Evolutionary conservation across 2,329 filamentous ascomycete species (phyloP).

Genomic region (Aspergillus uvarum): DNA sequence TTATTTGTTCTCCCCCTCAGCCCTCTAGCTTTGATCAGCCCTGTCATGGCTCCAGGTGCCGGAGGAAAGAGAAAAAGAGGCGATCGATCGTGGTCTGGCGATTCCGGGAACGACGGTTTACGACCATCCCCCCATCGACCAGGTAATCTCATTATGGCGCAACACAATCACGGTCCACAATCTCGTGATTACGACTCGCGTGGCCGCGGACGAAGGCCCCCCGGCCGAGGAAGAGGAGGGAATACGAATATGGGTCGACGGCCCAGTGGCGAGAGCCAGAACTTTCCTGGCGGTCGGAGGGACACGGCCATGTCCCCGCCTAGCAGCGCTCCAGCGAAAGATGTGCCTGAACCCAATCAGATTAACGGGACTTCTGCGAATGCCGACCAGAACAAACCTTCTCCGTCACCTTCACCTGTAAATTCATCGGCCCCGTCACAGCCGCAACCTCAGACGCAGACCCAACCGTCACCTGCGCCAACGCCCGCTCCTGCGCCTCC

Average conservation of each 20-base stretch:
- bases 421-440: conserved; percentile 15
- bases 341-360: conserved; percentile 29
- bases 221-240: conserved; percentile 38
- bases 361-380: conserved; percentile 29
- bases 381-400: conserved; percentile 16
- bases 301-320: conserved; percentile 36
- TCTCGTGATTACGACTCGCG: conserved; percentile 41
- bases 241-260: conserved; percentile 36
- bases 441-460: conserved; percentile 20
- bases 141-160: conserved; percentile 52
- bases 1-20: conserved; percentile 28
- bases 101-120: conserved; percentile 40
- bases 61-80: conserved; percentile 57
- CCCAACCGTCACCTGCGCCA: conserved; percentile 19
- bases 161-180: conserved; percentile 47
- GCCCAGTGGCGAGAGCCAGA: conserved; percentile 36
- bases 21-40: conserved; percentile 26
- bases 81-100: conserved; percentile 46
- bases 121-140: conserved; percentile 50
- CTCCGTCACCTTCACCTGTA: conserved; percentile 23
- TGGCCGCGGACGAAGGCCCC: conserved; percentile 39
- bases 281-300: conserved; percentile 30
- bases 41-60: conserved; percentile 52
- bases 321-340: conserved; percentile 27
- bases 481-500: conserved; percentile 11